These are phyloP conservation scores for Alternaria brassicae DNA, from an alignment of 2,329 filamentous ascomycete genomes.

Conservation along the genomic window DNA sequence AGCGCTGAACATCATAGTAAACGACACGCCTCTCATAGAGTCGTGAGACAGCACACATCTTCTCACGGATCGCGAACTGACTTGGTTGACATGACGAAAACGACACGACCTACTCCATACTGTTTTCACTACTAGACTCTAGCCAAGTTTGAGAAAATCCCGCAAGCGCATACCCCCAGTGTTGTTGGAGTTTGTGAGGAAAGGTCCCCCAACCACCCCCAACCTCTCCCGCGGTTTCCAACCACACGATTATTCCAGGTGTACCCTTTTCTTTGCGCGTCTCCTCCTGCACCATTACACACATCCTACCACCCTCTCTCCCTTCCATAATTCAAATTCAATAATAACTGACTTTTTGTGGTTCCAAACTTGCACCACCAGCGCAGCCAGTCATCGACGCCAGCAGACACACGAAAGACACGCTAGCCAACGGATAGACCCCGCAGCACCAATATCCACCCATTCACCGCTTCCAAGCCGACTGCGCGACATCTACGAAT, in stretches of 20 bases:
- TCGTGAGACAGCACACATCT: slow-evolving; percentile 13
- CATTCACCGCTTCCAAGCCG: slow-evolving; percentile 26
- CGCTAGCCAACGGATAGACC: slow-evolving; percentile 26
- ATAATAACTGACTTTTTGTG: slow-evolving; percentile 21
- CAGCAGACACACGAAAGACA: slow-evolving; percentile 9
- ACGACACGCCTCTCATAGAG: not conserved
- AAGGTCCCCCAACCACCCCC: slow-evolving; percentile 26
- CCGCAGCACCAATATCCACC: slow-evolving; percentile 18
- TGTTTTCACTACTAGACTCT: not conserved
- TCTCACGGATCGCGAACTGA: not conserved
- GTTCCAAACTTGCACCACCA: not conserved
- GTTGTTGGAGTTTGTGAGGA: slow-evolving; percentile 8
- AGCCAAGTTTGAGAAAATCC: slow-evolving; percentile 5
- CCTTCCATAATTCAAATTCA: not conserved
- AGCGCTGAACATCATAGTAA: not conserved
- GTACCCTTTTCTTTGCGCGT: slow-evolving; percentile 42
- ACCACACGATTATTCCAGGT: slow-evolving; percentile 40
- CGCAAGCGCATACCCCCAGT: slow-evolving; percentile 13
- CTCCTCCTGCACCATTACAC: slow-evolving; percentile 24
- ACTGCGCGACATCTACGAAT: slow-evolving; percentile 6
- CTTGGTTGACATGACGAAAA: slow-evolving; percentile 9
- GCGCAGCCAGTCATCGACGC: slow-evolving; percentile 5
- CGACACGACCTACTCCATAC: slow-evolving; percentile 2
- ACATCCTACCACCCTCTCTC: slow-evolving; percentile 11
- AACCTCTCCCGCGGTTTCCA: slow-evolving; percentile 25